Evolutionary conservation across 1,284 basidiomycete species (phyloP), one percentile per base, ranked within the genome.

Genomic region (Ustilago lituana): DNA sequence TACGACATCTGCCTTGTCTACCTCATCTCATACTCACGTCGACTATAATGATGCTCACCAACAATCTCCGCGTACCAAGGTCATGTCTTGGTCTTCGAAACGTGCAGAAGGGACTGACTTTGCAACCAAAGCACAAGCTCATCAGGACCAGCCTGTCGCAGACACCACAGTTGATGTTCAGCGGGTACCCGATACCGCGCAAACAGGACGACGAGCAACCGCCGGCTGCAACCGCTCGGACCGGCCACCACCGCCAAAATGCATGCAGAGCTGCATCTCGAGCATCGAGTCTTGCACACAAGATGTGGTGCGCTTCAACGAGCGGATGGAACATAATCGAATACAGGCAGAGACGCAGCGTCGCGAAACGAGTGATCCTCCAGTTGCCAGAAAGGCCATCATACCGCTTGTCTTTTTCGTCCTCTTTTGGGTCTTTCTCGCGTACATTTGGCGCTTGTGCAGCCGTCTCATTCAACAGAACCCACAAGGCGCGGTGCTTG

Each of bases 401-500:
- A 64, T 78, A 2, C 68, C 69, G 3, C 5, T 77, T 32, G 76
- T 75, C 8, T 63, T 66, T 23, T 31, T 72, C 46, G 73, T 78
- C 19, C 66, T 78, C 14, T 57, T 43, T 3, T 78, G 76, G 76
- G 73, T 78, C n/a, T 75, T 66, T 26, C 19, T 76, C n/a, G 72
- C 54, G 14, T 77, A 68, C n/a, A 55, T 68, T 3, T 77, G 74
- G 74, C 45, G 76, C 20, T 37, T 78, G 11, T 72, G 74, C 52
- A 60, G 62, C 24, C 57, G 56, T 3, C 41, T 67, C 9, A 74
- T 78, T 19, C 60, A 60, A 31, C 73, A 70, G 54, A 61, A 46
- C 26, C 35, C 60, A 0, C 52, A 39, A 26, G 58, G 61, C 1
- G 24, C 7, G 7, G 51, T 47, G 4, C 41, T 79, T 1, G 76